phyloP scores from a whole-genome alignment of 352 stramenopile genomes.

The Phytophthora sp. region DNA sequence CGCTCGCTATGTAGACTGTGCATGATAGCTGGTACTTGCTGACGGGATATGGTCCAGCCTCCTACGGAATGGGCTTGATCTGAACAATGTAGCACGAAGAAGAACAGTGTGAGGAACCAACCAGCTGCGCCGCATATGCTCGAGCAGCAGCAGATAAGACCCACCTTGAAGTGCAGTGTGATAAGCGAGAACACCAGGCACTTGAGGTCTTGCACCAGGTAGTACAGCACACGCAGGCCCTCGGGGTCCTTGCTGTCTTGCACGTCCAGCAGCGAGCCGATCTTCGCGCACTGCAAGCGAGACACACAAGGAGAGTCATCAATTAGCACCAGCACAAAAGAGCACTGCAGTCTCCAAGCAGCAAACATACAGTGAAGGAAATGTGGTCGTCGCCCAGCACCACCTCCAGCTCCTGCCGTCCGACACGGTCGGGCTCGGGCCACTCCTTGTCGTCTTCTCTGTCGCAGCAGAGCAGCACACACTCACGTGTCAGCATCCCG shows the following conservation, averaged over 20 bases:
- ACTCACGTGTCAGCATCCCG: neutral
- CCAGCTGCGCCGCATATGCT: neutral
- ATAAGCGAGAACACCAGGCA: slow-evolving; percentile 97
- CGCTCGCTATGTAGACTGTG: too few species aligned
- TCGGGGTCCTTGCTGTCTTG: slow-evolving; percentile 96
- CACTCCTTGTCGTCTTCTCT: slow-evolving; percentile 96
- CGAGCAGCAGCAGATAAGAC: slow-evolving; percentile 5
- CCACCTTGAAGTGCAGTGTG: slow-evolving; percentile 96
- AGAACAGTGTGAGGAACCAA: slow-evolving; percentile 19
- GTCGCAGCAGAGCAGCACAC: slow-evolving; percentile 9
- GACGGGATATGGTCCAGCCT: slow-evolving; percentile 16
- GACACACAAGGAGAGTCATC: neutral
- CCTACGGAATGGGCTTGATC: slow-evolving; percentile 94
- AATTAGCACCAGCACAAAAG: neutral
- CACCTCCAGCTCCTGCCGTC: slow-evolving; percentile 96
- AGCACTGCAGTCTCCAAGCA: neutral
- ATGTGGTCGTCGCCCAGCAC: slow-evolving; percentile 96
- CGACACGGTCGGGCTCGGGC: slow-evolving; percentile 93
- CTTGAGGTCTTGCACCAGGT: slow-evolving; percentile 97
- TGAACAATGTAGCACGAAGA: slow-evolving; percentile 39
- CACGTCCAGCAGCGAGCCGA: slow-evolving; percentile 95
- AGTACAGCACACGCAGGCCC: slow-evolving; percentile 95
- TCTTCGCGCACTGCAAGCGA: slow-evolving; percentile 91
- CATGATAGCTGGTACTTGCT: too few species aligned
- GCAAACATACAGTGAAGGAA: slow-evolving; percentile 90